Conservation (phyloP, 441 rosid species). For the Macaranga tanarius region DNA sequence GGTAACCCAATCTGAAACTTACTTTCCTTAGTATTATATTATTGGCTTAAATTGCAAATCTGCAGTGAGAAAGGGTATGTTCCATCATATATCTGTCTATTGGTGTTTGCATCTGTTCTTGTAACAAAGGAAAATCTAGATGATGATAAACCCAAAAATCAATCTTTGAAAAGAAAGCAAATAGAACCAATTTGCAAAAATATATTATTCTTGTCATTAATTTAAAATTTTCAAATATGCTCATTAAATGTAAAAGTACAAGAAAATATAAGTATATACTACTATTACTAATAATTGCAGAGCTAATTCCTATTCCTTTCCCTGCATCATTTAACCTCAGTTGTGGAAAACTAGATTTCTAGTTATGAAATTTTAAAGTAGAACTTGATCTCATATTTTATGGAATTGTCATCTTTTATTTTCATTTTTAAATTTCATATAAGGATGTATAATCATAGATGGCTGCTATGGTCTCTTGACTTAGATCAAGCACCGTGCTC, state of each 20-base stretch:
- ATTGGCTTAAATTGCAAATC: background rate
- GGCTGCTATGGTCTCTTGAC: too few species aligned
- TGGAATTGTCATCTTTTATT: too few species aligned
- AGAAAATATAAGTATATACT: background rate
- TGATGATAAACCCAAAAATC: background rate
- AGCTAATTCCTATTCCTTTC: background rate
- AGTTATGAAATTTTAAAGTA: background rate
- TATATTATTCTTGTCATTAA: background rate
- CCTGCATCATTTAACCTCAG: background rate
- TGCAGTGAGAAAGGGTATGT: background rate
- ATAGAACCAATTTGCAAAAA: background rate
- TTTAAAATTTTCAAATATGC: background rate
- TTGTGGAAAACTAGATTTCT: background rate
- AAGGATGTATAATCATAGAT: too few species aligned
- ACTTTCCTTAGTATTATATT: conserved; percentile 11
- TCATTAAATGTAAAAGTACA: background rate
- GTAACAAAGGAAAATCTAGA: too few species aligned
- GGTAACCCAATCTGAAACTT: conserved; percentile 41
- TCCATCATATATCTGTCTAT: background rate
- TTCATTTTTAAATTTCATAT: too few species aligned
- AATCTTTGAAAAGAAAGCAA: background rate
- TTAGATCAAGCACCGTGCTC: too few species aligned
- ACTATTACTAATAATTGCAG: background rate
- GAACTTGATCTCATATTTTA: background rate
- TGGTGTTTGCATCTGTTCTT: background rate